Evolutionary conservation across 306 rosid genomes (phyloP).

Genomic region (Mucuna pruriens): DNA sequence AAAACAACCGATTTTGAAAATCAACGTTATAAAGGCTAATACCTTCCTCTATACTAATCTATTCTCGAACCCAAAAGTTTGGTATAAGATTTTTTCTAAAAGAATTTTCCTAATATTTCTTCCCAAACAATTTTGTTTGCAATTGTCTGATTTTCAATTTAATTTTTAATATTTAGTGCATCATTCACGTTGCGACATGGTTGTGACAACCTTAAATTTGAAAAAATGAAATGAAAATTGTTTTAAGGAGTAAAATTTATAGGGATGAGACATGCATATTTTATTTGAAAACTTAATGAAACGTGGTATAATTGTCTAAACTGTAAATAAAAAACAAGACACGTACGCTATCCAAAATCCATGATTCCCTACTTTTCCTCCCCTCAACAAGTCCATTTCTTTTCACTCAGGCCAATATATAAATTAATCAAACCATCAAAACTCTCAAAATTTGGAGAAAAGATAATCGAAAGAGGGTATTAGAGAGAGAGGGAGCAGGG

Average conservation of each 20-base stretch:
- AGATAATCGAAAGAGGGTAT: not conserved
- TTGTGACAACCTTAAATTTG: not conserved
- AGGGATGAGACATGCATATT: not conserved
- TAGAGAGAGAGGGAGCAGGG: not conserved
- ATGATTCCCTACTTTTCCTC: constrained; percentile 5
- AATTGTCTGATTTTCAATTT: too few relatives aligned
- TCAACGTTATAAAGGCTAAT: too few relatives aligned
- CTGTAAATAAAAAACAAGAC: not conserved
- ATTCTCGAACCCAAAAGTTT: too few relatives aligned
- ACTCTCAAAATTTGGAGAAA: not conserved
- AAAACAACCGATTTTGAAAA: too few relatives aligned
- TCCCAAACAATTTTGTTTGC: too few relatives aligned
- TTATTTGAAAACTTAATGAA: not conserved
- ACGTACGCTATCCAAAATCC: not conserved
- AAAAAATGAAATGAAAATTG: not conserved
- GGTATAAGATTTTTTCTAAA: too few relatives aligned
- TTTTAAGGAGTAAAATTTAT: not conserved
- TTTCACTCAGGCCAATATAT: not conserved
- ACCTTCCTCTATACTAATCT: too few relatives aligned
- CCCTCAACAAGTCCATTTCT: constrained; percentile 19
- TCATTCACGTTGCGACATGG: too few relatives aligned
- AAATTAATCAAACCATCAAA: not conserved
- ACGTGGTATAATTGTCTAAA: not conserved
- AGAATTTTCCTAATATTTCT: too few relatives aligned
- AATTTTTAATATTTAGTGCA: too few relatives aligned